Base-by-base conservation (phyloP, 768 basidiomycete species). In the Phallus indusiatus region DNA sequence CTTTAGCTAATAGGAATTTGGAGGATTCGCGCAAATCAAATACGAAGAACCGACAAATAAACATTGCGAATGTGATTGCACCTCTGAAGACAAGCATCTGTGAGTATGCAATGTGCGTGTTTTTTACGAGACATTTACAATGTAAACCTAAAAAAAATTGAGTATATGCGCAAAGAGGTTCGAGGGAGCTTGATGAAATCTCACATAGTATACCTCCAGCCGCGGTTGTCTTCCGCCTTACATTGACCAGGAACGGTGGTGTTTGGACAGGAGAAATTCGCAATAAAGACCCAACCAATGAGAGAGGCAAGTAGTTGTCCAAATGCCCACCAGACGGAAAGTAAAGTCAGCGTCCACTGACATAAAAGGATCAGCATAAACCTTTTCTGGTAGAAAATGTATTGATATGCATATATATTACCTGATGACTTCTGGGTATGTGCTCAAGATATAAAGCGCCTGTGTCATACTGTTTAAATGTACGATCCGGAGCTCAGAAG, bases 11-110 rank as follows among this genome's bases (percentile, higher is more conserved):
- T 20, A 84, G 75, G 67, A 78, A 85, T 64, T 85, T 85, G 9
- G 83, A 78, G 0, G 81, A 81, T 64, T 84, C 84, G 64, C 81
- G 78, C 55, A 85, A 72, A 61, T 76, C 77, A 62, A 85, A 83
- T 22, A 84, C 69, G 56, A 81, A 67, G 69, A 77, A 82, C 28
- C 83, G 81, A 56, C 75, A 61, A 60, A 81, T 66, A 68, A 82
- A 84, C 67, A 81, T 75, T 49, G 79, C 8, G 34, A 83, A 70
- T 0, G 81, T 82, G 53, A 83, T 61, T 20, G 66, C 68, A 16
- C 79, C 78, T 28, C 78, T 80, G 61, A 50, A n/a, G 28, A 49
- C 8, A 47, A 20, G 48, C 14, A 48, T 56, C 28, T 28, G 28
- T 28, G 28, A 28, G 28, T 28, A 59, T 62, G 20, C 59, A 8